Conservation (phyloP, 805 yeast genomes). For the Citeromyces nyonsensis region DNA sequence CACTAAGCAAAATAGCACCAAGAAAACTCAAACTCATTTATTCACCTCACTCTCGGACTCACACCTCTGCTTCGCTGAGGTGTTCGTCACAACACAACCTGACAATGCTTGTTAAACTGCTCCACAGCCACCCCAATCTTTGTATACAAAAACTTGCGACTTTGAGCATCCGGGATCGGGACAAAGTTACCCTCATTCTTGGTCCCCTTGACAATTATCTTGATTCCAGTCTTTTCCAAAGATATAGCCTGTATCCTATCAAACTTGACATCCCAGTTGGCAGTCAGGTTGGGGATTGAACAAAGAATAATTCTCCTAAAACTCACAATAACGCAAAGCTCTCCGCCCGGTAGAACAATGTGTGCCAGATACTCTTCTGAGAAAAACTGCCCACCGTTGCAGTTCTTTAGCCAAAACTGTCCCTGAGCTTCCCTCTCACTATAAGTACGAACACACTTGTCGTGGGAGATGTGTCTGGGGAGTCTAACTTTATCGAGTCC, state of each 20-base stretch:
- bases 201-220: conserved; percentile 50
- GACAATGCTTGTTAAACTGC: conserved; percentile 60
- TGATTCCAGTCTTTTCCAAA: conserved; percentile 68
- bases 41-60: too few species aligned
- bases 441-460: conserved; percentile 62
- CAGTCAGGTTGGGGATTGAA: conserved; percentile 38
- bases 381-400: conserved; percentile 66
- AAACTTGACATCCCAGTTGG: conserved; percentile 61
- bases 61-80: too few species aligned
- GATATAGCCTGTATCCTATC: conserved; percentile 54
- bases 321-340: conserved; percentile 63
- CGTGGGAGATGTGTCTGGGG: conserved; percentile 62
- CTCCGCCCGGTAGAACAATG: conserved; percentile 67
- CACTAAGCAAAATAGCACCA: too few species aligned
- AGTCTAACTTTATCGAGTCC: conserved; percentile 68
- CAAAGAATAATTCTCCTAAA: conserved; percentile 55
- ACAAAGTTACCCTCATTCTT: conserved; percentile 34
- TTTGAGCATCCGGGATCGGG: conserved; percentile 57
- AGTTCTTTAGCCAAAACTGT: conserved; percentile 76
- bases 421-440: conserved; percentile 83
- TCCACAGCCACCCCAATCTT: conserved; percentile 70
- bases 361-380: conserved; percentile 77
- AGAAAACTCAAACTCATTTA: too few species aligned
- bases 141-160: conserved; percentile 51
- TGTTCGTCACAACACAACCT: conserved; percentile 25